Percentiles rank a stretch among this genome's conserved stretches.
These are phyloP conservation scores for Irpex sp. DNA, from an alignment of 1,284 basidiomycete species.

Conservation along the genomic window DNA sequence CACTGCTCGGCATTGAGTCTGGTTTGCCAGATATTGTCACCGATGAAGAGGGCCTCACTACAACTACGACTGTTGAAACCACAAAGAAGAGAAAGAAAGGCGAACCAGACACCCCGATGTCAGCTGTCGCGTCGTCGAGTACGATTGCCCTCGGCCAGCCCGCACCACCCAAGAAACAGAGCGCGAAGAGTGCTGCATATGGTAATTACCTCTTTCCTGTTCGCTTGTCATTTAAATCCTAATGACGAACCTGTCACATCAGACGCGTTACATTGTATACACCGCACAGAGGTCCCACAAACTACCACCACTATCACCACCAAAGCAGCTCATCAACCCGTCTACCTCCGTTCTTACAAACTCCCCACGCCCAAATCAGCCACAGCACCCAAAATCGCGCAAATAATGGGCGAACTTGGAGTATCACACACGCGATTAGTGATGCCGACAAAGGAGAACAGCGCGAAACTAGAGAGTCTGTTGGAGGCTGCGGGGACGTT, in stretches of 20 bases:
- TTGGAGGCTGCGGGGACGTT: conserved; percentile 69
- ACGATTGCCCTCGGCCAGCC: conserved; percentile 38
- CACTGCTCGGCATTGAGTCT: conserved; percentile 81
- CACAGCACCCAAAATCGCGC: conserved; percentile 69
- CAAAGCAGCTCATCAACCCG: conserved; percentile 74
- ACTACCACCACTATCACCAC: conserved; percentile 48
- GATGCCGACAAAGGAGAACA: conserved; percentile 87
- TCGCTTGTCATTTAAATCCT: no score
- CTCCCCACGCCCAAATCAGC: conserved; percentile 74
- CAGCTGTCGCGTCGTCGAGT: conserved; percentile 39
- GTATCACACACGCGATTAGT: conserved; percentile 74
- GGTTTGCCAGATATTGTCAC: conserved; percentile 68
- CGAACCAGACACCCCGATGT: conserved; percentile 51
- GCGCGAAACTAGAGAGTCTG: conserved; percentile 68
- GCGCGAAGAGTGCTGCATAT: conserved; percentile 52
- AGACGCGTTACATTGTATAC: conserved; percentile 76
- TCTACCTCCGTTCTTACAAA: conserved; percentile 79
- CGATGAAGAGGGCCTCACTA: conserved; percentile 52
- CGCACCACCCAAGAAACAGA: conserved; percentile 39
- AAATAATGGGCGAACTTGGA: conserved; percentile 73
- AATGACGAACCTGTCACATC: no score
- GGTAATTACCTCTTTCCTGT: conserved; percentile 34
- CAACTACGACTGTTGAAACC: conserved; percentile 23
- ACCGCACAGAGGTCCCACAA: conserved; percentile 57
- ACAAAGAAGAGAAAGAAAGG: conserved; percentile 52